Conservation (phyloP, 148 eudicot species). For the Mesembryanthemum crystallinum region DNA sequence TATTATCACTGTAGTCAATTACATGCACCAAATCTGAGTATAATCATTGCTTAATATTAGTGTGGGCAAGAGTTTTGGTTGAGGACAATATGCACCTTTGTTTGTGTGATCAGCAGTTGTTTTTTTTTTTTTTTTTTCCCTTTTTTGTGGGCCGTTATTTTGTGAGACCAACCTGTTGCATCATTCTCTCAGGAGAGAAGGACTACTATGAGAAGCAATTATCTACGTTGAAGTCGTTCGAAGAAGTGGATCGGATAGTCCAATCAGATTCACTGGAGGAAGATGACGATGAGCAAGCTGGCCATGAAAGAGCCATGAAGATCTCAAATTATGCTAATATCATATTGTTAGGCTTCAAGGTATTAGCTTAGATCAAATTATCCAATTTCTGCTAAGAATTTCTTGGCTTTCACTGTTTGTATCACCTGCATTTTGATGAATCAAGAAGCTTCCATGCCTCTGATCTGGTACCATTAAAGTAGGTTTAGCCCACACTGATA, state of each 20-base stretch:
- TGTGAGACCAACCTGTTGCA: background rate
- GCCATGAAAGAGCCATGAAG: conserved; percentile 84
- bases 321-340: conserved; percentile 83
- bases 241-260: conserved; percentile 59
- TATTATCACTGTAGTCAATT: no score
- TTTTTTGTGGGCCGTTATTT: background rate
- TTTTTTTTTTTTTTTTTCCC: background rate
- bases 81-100: background rate
- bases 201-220: conserved; percentile 82
- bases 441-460: background rate
- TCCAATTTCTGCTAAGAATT: background rate
- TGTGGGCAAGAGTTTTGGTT: background rate
- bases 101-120: background rate
- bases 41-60: no score
- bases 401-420: background rate
- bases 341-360: conserved; percentile 73
- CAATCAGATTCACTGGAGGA: conserved; percentile 39
- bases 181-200: conserved; percentile 50
- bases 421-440: background rate
- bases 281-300: conserved; percentile 55
- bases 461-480: background rate
- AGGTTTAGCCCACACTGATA: no score
- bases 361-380: conserved; percentile 17
- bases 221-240: conserved; percentile 72
- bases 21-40: no score